Evolutionary conservation across 202 grass and related monocot genomes (phyloP), one percentile per base, ranked within the genome.

Genomic region (Setaria italica): DNA sequence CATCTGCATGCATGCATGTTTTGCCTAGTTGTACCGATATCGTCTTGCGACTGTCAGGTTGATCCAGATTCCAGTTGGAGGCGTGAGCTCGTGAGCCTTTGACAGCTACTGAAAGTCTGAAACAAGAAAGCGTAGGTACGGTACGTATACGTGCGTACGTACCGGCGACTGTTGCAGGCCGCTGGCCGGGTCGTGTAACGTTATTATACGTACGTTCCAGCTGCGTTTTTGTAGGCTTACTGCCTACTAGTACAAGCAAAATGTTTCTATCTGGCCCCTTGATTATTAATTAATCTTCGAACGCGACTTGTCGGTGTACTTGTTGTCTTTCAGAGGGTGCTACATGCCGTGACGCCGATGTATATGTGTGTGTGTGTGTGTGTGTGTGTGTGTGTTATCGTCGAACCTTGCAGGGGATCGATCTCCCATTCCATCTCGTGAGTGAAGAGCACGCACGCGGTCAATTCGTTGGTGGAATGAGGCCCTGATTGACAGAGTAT

Each of bases 11-110:
- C 32, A 9, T 58, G 20, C 21, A 25, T 41, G 39, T 46, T 46
- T 45, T 63, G 67, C 60, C 50, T 51, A 11, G 75, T 19, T 67
- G 76, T 80, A 69, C 15, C 11, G 11, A 41, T 46, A 46, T 7
- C 11, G 2, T 67, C 30, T 29, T n/a, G 9, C 55, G 82, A 85
- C 82, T 59, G 78, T 83, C 80, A 88, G 86, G 56, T 41, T 11
- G 84, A 79, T 71, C 32, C n/a, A 19, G 32, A 63, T 43, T 71
- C 32, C n/a, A 19, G 32, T 72, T 43, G 84, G 55, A 79, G 29
- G 12, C 46, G 50, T 19, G 14, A 14, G 7, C 83, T 53, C 84
- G 76, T 63, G 76, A 79, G 7, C 1, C 29, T 13, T 21, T 29
- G 76, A 80, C 82, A 75, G 50, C 59, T 74, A 16, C 58, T 32